Conservation (phyloP, 2,329 filamentous ascomycete species). For the Geoglossum cookeanum region DNA sequence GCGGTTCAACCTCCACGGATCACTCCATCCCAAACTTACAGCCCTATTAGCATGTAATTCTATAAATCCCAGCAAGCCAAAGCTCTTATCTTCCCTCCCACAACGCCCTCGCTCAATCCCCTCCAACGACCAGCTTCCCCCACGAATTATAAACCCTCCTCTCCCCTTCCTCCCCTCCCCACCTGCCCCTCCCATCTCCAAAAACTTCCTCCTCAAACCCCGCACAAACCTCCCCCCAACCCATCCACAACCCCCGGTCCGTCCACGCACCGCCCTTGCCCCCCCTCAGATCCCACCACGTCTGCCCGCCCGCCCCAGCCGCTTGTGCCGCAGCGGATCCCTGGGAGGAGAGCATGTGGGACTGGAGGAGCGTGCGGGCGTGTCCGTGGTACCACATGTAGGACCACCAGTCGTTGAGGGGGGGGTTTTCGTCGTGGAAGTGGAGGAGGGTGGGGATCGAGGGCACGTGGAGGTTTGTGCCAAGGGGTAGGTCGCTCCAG, state of each 20-base stretch:
- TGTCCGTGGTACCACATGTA: slow-evolving; percentile 30
- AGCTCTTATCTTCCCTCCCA: no score
- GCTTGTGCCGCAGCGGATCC: slow-evolving; percentile 24
- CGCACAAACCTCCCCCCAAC: slow-evolving; percentile 28
- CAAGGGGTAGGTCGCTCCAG: slow-evolving; percentile 25
- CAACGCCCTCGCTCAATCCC: neutral
- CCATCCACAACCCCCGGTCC: slow-evolving; percentile 27
- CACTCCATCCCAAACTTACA: no score
- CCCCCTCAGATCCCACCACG: slow-evolving; percentile 30
- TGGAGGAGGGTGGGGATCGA: slow-evolving; percentile 27
- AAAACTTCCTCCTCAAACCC: slow-evolving; percentile 28
- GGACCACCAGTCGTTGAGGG: slow-evolving; percentile 22
- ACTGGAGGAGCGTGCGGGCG: slow-evolving; percentile 29
- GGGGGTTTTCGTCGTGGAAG: slow-evolving; percentile 19
- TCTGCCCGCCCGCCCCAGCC: slow-evolving; percentile 26
- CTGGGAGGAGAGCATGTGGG: slow-evolving; percentile 26
- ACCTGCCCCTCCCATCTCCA: slow-evolving; percentile 25
- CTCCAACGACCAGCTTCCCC: neutral
- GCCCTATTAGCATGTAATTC: no score
- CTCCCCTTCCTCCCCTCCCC: slow-evolving; percentile 14
- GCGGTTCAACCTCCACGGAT: no score
- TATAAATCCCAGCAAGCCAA: no score
- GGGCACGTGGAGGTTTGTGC: slow-evolving; percentile 29
- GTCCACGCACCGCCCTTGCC: slow-evolving; percentile 36
- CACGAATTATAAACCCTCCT: neutral